These are phyloP conservation scores for Microbotryomycetes sp. DNA, from an alignment of 1,284 basidiomycete genomes.

Conservation along the genomic window DNA sequence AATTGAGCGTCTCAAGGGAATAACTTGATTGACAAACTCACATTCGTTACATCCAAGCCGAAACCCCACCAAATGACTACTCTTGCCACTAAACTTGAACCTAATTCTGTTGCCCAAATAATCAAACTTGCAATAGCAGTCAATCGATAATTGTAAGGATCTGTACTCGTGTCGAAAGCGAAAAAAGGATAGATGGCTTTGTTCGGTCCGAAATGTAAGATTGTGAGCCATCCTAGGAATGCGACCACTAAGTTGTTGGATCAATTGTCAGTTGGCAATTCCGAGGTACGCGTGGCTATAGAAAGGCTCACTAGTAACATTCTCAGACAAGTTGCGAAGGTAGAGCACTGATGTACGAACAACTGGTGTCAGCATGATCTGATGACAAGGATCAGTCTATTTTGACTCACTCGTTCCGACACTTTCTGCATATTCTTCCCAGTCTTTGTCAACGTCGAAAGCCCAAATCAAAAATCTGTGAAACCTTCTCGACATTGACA, in stretches of 20 bases:
- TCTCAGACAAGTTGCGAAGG: constrained; percentile 52
- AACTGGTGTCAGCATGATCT: not conserved
- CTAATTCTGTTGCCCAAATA: constrained; percentile 51
- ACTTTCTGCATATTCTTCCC: constrained; percentile 49
- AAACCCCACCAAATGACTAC: constrained; percentile 47
- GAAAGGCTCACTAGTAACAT: constrained; percentile 48
- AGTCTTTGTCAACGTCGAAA: constrained; percentile 47
- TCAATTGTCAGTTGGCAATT: not conserved
- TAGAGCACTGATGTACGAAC: constrained; percentile 43
- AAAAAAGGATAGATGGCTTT: constrained; percentile 53
- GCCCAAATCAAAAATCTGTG: constrained; percentile 46
- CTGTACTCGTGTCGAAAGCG: constrained; percentile 45
- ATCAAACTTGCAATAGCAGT: constrained; percentile 51
- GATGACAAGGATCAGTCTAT: not conserved
- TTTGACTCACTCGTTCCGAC: constrained; percentile 43
- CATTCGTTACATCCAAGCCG: constrained; percentile 49
- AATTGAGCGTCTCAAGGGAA: not conserved
- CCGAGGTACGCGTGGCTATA: constrained; percentile 15
- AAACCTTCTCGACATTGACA: constrained; percentile 49
- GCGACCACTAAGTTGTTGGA: constrained; percentile 31
- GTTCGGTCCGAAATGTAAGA: constrained; percentile 52
- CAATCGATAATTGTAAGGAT: constrained; percentile 53
- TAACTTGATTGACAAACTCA: constrained; percentile 13
- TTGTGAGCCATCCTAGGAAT: constrained; percentile 46
- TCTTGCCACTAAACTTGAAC: constrained; percentile 48